Evolutionary conservation across 306 rosid genomes (phyloP).

Genomic region (Vachellia pachyceras): DNA sequence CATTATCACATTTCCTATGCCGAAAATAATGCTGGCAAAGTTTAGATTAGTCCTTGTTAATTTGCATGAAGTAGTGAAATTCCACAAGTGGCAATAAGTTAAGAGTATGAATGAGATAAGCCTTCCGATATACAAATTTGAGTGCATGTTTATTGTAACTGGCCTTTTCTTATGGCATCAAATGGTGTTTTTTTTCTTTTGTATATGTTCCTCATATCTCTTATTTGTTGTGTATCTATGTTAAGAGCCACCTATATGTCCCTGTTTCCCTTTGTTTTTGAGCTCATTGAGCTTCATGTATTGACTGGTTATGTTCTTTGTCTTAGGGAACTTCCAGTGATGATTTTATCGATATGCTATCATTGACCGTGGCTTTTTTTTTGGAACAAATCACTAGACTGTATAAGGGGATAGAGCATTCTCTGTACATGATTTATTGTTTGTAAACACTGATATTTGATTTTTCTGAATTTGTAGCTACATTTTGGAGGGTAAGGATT

Average conservation of each 20-base stretch:
- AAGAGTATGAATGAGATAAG: conserved; percentile 26
- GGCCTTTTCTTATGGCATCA: conserved; percentile 1
- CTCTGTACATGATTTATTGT: too few species aligned
- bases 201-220: conserved; percentile 6
- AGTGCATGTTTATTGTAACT: conserved; percentile 11
- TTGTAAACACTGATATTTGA: too few species aligned
- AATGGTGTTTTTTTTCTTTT: conserved; percentile 1
- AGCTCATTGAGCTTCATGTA: neutral
- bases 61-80: conserved; percentile 24
- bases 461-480: too few species aligned
- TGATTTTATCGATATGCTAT: too few species aligned
- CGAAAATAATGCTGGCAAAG: conserved; percentile 4
- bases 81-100: conserved; percentile 11
- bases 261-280: conserved; percentile 2
- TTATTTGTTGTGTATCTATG: conserved; percentile 14
- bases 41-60: conserved; percentile 4
- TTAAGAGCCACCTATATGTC: conserved; percentile 2
- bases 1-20: conserved; percentile 21
- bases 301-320: conserved; percentile 24
- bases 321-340: conserved; percentile 12
- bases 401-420: too few species aligned
- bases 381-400: too few species aligned
- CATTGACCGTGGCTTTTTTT: too few species aligned
- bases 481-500: too few species aligned
- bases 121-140: neutral